Evolutionary conservation across 805 yeast species (phyloP), one percentile per base, ranked within the genome.

Genomic region (Vanderwaltozyma yarrowii): DNA sequence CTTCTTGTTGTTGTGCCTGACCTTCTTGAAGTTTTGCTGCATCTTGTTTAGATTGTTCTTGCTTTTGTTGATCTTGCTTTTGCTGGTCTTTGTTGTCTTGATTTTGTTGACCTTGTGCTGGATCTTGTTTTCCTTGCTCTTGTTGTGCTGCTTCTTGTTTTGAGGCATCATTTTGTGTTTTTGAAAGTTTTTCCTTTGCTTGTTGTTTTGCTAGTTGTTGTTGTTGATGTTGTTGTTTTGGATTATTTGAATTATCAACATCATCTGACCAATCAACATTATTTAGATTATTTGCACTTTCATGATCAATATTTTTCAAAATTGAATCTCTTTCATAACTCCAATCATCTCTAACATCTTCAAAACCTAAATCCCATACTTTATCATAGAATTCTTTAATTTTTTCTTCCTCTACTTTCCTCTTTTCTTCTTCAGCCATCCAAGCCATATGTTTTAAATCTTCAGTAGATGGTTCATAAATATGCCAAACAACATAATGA

Each of bases 401-500:
- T 57, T 73, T 74, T 33, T 73, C 74, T 51, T 77, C 78, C 53
- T 77, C 82, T 43, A 69, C 64, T 48, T 69, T 71, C 47, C 85
- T 70, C 21, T 71, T 66, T 54, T 82, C 92, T 60, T 81, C 89
- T 53, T 78, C 71, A 1, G 87, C 89, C 82, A 82, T 75, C 88
- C 88, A 80, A 52, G 80, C 88, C 88, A 82, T 80, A 51, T 80
- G 83, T 57, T 75, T 73, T 60, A 88, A 69, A 66, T 89, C 97
- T 60, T 88, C 96, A 19, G 80, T 76, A 15, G 94, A 81, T 19
- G 97, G 97, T 66, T 89, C 97, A 62, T 89, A 89, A 46, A 85
- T 80, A 60, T 87, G 96, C 97, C 97, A 89, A 39, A 89, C 81
- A 25, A 86, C 94, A 58, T 89, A 89, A 63, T 89, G 96, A 11